A percentile compares a stretch with the other conserved stretches of the same genome.
Conservation (phyloP, 371 early-diverging fungal species). For the Basidiobolus meristosporus region DNA sequence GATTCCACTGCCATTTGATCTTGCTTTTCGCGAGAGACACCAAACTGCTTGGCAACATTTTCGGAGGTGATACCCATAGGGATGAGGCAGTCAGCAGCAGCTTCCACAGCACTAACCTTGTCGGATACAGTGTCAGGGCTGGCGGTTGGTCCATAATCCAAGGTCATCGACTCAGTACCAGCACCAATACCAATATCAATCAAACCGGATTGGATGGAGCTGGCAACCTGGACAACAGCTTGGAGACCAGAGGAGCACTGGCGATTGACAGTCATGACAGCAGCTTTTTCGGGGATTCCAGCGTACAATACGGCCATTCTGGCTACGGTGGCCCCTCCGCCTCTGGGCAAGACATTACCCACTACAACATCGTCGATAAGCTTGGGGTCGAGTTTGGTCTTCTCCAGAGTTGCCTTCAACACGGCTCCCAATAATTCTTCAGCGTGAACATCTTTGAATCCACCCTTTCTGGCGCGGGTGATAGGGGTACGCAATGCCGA, state of each 20-base stretch:
- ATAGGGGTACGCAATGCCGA: slow-evolving; percentile 81
- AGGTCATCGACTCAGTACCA: slow-evolving; percentile 96
- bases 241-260: slow-evolving; percentile 96
- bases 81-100: slow-evolving; percentile 65
- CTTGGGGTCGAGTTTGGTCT: slow-evolving; percentile 70
- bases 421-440: slow-evolving; percentile 77
- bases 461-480: slow-evolving; percentile 82
- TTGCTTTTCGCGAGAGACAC: slow-evolving; percentile 63
- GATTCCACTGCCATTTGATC: slow-evolving; percentile 76
- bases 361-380: slow-evolving; percentile 88
- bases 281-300: slow-evolving; percentile 73
- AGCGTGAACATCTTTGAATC: slow-evolving; percentile 81
- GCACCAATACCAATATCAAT: slow-evolving; percentile 93
- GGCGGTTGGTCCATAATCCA: slow-evolving; percentile 66
- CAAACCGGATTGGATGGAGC: slow-evolving; percentile 76
- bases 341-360: slow-evolving; percentile 84
- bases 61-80: slow-evolving; percentile 93
- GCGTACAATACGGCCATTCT: slow-evolving; percentile 92
- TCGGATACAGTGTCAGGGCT: slow-evolving; percentile 53
- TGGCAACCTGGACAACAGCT: slow-evolving; percentile 78
- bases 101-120: slow-evolving; percentile 36
- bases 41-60: slow-evolving; percentile 81
- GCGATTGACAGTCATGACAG: slow-evolving; percentile 83
- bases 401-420: slow-evolving; percentile 60
- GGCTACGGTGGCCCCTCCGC: slow-evolving; percentile 85